Percentiles rank a stretch among this genome's conserved stretches.
phyloP scores from a whole-genome alignment of 768 basidiomycete species.

The Thelephora aurantiotincta region DNA sequence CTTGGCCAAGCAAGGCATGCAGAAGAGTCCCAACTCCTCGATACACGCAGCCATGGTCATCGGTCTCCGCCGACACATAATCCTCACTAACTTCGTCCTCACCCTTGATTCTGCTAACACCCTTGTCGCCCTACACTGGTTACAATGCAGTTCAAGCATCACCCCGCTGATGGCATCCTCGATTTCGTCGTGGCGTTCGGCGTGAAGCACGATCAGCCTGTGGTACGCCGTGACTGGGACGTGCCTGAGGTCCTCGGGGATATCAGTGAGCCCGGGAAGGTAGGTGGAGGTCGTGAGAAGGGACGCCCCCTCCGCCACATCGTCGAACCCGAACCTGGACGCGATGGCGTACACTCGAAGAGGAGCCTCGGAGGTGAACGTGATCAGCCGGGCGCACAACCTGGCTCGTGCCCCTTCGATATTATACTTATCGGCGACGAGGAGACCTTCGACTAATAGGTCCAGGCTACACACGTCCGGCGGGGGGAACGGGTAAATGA shows the following conservation, averaged over 20 bases:
- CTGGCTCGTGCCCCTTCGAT: conserved; percentile 1
- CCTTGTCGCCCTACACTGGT: too few relatives aligned
- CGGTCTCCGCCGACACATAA: too few relatives aligned
- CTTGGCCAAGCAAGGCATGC: too few relatives aligned
- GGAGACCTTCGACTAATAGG: conserved; percentile 11
- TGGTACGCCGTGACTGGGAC: conserved; percentile 57
- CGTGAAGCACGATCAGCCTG: conserved; percentile 44
- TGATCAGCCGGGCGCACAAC: neutral
- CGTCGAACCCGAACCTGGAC: neutral
- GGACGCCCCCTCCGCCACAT: neutral
- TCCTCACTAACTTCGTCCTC: too few relatives aligned
- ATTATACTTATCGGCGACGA: conserved; percentile 11
- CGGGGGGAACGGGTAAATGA: conserved; percentile 9
- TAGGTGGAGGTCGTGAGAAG: conserved; percentile 6
- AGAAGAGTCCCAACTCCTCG: too few relatives aligned
- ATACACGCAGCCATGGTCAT: too few relatives aligned
- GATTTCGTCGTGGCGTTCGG: too few relatives aligned
- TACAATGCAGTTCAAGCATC: too few relatives aligned
- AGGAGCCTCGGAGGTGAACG: neutral
- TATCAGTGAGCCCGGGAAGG: conserved; percentile 30
- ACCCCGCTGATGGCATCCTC: too few relatives aligned
- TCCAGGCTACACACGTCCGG: neutral
- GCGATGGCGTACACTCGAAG: neutral
- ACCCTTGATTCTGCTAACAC: too few relatives aligned
- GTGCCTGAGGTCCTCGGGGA: conserved; percentile 46